A percentile compares a stretch with the other conserved stretches of the same genome.
These are phyloP conservation scores for Eruca vesicaria DNA, from an alignment of 441 rosid species.

Conservation along the genomic window DNA sequence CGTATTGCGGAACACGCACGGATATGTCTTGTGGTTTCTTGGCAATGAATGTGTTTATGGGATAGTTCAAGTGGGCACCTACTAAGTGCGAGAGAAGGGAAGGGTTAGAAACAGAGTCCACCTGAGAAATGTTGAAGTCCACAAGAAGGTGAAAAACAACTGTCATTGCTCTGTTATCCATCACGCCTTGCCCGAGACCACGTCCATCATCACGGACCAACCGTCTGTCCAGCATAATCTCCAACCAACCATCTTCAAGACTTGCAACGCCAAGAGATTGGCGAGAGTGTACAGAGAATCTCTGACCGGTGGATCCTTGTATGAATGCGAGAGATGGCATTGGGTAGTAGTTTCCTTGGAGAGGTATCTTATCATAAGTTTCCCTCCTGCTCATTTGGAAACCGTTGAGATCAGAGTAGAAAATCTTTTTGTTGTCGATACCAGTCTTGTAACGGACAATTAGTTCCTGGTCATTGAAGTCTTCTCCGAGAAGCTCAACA, in stretches of 20 bases:
- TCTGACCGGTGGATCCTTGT: slow-evolving; percentile 80
- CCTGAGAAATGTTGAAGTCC: slow-evolving; percentile 67
- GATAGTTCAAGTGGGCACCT: slow-evolving; percentile 83
- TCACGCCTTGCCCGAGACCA: slow-evolving; percentile 98
- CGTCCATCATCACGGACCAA: slow-evolving; percentile 87
- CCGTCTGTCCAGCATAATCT: slow-evolving; percentile 95
- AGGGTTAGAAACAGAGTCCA: slow-evolving; percentile 55
- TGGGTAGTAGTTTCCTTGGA: slow-evolving; percentile 97
- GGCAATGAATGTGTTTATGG: slow-evolving; percentile 76
- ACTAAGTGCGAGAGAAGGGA: slow-evolving; percentile 80
- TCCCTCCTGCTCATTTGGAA: slow-evolving; percentile 98
- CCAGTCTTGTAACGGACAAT: slow-evolving; percentile 85
- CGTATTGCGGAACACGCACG: slow-evolving; percentile 43
- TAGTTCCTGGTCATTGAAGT: slow-evolving; percentile 78
- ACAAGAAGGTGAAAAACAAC: slow-evolving; percentile 71
- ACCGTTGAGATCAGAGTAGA: slow-evolving; percentile 94
- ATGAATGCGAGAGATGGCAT: slow-evolving; percentile 94
- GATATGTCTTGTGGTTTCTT: slow-evolving; percentile 72
- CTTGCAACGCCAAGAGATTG: slow-evolving; percentile 87
- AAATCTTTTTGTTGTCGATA: slow-evolving; percentile 57
- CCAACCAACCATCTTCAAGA: slow-evolving; percentile 83
- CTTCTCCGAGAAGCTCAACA: slow-evolving; percentile 74
- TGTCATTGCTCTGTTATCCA: slow-evolving; percentile 87
- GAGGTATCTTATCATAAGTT: slow-evolving; percentile 88
- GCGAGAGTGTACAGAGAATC: slow-evolving; percentile 84